These are phyloP conservation scores for Mikania micrantha DNA, from an alignment of 129 eudicot genomes.

Conservation along the genomic window DNA sequence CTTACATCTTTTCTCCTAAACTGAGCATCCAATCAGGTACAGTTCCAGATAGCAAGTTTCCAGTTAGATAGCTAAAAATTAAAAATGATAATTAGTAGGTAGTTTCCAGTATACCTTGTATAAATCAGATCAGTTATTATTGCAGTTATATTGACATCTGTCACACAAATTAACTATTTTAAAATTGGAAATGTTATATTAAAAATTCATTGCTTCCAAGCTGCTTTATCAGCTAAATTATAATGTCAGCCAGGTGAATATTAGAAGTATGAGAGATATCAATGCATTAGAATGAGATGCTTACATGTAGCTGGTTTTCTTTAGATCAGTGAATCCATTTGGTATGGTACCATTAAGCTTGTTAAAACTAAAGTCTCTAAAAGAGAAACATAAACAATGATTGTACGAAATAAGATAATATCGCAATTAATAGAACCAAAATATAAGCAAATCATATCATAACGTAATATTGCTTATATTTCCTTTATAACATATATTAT, in stretches of 20 bases:
- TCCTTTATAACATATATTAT: background rate
- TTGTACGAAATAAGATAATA: background rate
- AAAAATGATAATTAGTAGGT: background rate
- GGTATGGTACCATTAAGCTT: constrained; percentile 39
- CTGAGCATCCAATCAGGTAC: constrained; percentile 41
- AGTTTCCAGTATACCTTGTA: background rate
- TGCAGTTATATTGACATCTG: no score
- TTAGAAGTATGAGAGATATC: background rate
- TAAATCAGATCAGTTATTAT: no score
- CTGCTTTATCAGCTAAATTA: no score
- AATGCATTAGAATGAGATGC: constrained; percentile 9
- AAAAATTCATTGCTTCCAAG: no score
- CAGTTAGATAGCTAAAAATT: constrained; percentile 31
- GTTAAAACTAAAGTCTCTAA: constrained; percentile 51
- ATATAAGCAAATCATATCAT: no score
- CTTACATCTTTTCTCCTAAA: constrained; percentile 29
- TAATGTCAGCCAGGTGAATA: no score
- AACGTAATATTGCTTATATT: no score
- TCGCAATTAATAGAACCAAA: background rate
- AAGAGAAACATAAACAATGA: constrained; percentile 6
- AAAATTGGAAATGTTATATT: no score
- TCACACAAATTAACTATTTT: no score
- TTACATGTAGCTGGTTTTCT: constrained; percentile 18
- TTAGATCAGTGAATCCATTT: background rate
- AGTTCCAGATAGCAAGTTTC: constrained; percentile 38